These are phyloP conservation scores for Candida railenensis DNA, from an alignment of 805 yeast genomes.

Conservation along the genomic window DNA sequence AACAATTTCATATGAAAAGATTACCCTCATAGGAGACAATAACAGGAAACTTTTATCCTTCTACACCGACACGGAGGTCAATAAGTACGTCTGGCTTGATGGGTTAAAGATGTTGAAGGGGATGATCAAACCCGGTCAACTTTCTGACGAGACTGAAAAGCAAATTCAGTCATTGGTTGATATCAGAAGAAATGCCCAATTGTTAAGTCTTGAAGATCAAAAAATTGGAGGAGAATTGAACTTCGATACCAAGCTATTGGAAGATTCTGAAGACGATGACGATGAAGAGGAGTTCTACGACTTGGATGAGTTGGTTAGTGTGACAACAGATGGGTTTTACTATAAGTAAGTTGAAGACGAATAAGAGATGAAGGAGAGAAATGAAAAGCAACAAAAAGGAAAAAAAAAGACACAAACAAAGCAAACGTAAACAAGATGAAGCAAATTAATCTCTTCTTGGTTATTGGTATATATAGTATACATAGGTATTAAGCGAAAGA, in stretches of 20 bases:
- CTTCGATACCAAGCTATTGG: conserved; percentile 10
- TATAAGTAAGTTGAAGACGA: conserved; percentile 12
- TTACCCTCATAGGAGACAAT: conserved; percentile 46
- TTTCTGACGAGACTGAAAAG: conserved; percentile 35
- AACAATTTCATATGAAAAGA: conserved; percentile 56
- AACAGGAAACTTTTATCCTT: conserved; percentile 51
- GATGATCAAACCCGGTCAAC: conserved; percentile 26
- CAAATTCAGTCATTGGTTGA: conserved; percentile 35
- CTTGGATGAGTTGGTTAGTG: conserved; percentile 20
- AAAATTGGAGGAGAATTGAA: conserved; percentile 11
- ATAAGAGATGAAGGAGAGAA: background rate
- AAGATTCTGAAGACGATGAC: conserved; percentile 19
- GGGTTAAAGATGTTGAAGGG: conserved; percentile 58
- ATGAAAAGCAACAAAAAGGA: background rate
- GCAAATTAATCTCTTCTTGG: background rate
- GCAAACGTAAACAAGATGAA: background rate
- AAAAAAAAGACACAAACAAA: conserved; percentile 1
- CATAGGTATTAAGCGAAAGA: background rate
- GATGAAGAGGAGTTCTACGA: conserved; percentile 30
- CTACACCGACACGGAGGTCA: conserved; percentile 67
- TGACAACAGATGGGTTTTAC: conserved; percentile 22
- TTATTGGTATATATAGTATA: background rate
- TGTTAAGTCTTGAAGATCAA: conserved; percentile 32
- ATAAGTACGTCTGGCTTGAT: conserved; percentile 74
- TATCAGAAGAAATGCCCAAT: conserved; percentile 39